Base-by-base conservation (phyloP, 805 yeast genomes). In the Candida ponderosae region DNA sequence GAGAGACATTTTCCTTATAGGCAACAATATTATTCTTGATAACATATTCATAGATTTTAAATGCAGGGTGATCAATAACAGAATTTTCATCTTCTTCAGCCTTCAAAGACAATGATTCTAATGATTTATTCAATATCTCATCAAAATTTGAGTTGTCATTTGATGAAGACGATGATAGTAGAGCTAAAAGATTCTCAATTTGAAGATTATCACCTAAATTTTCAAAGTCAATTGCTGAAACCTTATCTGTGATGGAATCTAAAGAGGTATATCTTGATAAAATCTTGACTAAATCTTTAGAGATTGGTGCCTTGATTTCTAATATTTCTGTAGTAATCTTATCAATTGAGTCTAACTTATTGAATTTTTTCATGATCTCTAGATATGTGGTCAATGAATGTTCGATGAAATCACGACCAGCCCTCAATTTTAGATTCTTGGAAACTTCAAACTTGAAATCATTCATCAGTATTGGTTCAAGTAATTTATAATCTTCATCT, bases 321-420 rank as follows among this genome's bases (percentile, higher is more conserved):
- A 41, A 47, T 37, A 34, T 54, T 39, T 39, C 43, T 29, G 23
- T 54, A 15, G 35, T 43, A 32, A 44, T 43, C 35, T 16, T 15
- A 6, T 31, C 40, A 2, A 33, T 18, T 14, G 36, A 31, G 1
- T 36, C 39, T 2, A 36, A 26, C 6, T 26, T 34, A 7, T 35
- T 33, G 9, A 37, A 35, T 4, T 39, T 33, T 3, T 46, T 17
- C 7, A 51, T 20, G 11, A 56, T 45, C 11, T 45, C 45, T 11
- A 59, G 20, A 38, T 54, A 60, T 14, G 54, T 31, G 1, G 24
- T 38, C 53, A 65, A 53, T 21, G 62, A 56, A 31, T 62, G 58
- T 7, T 43, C 39, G 24, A 62, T 48, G 35, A 57, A 48, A 18
- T 54, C 46, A 1, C 50, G 42, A 20, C 65, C 62, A 31, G 40